Evolutionary conservation across 2,329 filamentous ascomycete species (phyloP).

Genomic region (Metarhizium anisopliae): DNA sequence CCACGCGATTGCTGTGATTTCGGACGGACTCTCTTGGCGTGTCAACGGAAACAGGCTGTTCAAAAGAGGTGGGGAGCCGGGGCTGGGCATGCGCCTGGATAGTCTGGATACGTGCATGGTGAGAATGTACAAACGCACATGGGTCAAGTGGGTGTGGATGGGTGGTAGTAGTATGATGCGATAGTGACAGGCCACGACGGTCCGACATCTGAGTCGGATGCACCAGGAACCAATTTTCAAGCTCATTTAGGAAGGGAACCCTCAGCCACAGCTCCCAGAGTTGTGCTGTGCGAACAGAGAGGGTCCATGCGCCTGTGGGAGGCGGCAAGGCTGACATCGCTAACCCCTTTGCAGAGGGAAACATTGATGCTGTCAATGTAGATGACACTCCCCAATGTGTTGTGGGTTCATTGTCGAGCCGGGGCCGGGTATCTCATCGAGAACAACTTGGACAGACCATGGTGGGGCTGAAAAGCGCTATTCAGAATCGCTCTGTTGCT

Average conservation of each 20-base stretch:
- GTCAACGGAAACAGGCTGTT: not conserved
- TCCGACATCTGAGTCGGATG: not conserved
- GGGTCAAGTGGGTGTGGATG: not conserved
- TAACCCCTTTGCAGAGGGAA: not conserved
- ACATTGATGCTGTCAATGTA: too few species aligned
- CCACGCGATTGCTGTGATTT: not conserved
- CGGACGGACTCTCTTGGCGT: not conserved
- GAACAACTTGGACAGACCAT: not conserved
- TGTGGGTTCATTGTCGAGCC: not conserved
- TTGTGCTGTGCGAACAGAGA: not conserved
- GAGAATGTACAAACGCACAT: not conserved
- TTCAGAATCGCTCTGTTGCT: not conserved
- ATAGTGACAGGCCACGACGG: not conserved
- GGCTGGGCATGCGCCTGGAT: not conserved
- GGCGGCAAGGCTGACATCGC: constrained; percentile 1
- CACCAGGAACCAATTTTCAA: not conserved
- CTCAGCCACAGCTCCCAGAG: not conserved
- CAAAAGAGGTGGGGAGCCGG: not conserved
- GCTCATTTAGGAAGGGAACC: not conserved
- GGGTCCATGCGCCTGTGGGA: not conserved
- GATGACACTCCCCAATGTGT: too few species aligned
- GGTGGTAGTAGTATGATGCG: constrained; percentile 2
- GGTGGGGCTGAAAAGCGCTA: not conserved
- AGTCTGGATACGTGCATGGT: not conserved
- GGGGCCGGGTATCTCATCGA: not conserved